phyloP scores from a whole-genome alignment of 345 rosid species.

The Syzygium oleosum region DNA sequence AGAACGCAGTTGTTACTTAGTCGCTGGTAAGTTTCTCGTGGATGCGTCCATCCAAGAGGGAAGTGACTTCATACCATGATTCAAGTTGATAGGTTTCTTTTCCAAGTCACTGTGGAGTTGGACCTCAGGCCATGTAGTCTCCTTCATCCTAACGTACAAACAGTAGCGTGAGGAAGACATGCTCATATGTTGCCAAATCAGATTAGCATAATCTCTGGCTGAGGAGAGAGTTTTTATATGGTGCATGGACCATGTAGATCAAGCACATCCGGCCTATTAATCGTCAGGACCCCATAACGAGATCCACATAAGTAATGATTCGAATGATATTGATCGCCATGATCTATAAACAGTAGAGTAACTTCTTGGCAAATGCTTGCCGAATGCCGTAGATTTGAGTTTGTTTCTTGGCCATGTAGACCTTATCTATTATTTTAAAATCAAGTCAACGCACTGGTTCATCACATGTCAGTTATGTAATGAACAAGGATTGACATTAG shows the following conservation, averaged over 20 bases:
- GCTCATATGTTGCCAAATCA: not conserved
- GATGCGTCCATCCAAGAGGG: not conserved
- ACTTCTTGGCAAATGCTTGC: not conserved
- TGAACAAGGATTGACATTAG: not conserved
- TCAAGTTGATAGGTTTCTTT: not conserved
- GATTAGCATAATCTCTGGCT: not conserved
- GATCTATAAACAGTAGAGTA: not conserved
- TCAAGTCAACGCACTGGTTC: not conserved
- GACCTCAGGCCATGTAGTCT: not conserved
- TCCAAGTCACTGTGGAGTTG: not conserved
- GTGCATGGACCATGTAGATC: not conserved
- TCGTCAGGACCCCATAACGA: not conserved
- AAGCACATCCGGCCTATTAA: not conserved
- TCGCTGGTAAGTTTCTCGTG: not conserved
- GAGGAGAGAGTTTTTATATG: not conserved
- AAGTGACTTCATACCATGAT: not conserved
- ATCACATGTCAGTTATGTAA: not conserved
- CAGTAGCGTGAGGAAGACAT: not conserved
- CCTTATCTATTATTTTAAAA: not conserved
- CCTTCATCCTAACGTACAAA: not conserved
- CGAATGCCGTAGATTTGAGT: not conserved
- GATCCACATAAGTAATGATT: not conserved
- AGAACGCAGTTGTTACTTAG: not conserved
- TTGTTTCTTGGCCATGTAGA: not conserved
- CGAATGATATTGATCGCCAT: not conserved